phyloP scores from a whole-genome alignment of 345 rosid genomes.

The Syzygium grande region DNA sequence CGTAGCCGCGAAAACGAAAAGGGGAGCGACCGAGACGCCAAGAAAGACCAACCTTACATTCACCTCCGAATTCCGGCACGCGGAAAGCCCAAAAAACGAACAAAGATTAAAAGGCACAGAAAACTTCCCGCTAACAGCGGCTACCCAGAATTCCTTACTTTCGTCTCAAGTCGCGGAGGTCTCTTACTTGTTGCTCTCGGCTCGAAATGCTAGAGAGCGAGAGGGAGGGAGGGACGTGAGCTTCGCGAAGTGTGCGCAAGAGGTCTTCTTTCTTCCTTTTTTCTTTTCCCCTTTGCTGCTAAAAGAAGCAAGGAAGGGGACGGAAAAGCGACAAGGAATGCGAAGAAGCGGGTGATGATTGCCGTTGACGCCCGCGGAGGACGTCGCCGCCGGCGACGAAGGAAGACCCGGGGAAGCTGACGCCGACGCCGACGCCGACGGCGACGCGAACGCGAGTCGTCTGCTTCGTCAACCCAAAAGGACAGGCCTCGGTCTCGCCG shows the following conservation, averaged over 20 bases:
- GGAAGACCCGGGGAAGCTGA: not conserved
- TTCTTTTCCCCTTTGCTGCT: not conserved
- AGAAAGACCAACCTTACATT: not conserved
- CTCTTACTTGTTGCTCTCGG: constrained; percentile 36
- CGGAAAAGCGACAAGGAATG: not conserved
- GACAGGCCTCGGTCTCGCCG: not conserved
- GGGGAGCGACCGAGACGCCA: not conserved
- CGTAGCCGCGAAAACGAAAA: not conserved
- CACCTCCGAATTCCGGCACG: not conserved
- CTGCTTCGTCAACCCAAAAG: not conserved
- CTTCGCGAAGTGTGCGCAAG: not conserved
- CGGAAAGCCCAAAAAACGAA: not conserved
- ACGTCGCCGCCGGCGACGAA: not conserved
- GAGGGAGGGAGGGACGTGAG: not conserved
- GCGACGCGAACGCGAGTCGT: not conserved
- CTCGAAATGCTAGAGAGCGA: not conserved
- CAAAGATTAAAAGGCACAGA: not conserved
- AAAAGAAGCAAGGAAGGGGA: not conserved
- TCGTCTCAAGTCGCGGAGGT: constrained; percentile 17
- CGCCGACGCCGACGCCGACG: not conserved
- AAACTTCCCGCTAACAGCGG: not conserved
- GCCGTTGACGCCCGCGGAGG: not conserved
- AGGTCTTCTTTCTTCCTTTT: not conserved
- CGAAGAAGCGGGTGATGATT: not conserved
- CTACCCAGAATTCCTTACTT: constrained; percentile 40